These are phyloP conservation scores for Penicillium palitans DNA, from an alignment of 2,329 filamentous ascomycete species.

Conservation along the genomic window DNA sequence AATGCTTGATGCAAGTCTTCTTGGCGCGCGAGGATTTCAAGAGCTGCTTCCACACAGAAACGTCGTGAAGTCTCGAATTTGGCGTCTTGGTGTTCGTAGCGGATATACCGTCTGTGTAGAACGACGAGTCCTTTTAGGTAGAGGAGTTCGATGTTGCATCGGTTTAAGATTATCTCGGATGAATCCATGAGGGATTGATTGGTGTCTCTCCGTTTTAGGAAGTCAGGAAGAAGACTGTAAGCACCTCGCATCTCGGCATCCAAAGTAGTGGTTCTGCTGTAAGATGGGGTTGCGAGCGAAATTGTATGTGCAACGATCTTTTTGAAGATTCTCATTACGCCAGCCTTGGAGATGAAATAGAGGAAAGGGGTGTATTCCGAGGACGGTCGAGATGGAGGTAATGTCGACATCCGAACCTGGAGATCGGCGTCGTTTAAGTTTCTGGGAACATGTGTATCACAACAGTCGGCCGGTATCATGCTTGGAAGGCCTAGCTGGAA, in stretches of 20 bases:
- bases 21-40: conserved; percentile 51
- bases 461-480: conserved; percentile 58
- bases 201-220: conserved; percentile 24
- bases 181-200: conserved; percentile 46
- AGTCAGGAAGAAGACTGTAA: conserved; percentile 19
- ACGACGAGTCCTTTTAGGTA: conserved; percentile 52
- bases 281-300: conserved; percentile 14
- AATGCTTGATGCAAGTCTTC: conserved; percentile 50
- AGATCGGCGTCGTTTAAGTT: conserved; percentile 64
- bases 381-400: conserved; percentile 55
- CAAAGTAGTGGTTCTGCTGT: conserved; percentile 24
- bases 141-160: conserved; percentile 52
- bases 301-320: conserved; percentile 29
- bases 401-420: conserved; percentile 45
- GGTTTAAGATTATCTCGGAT: conserved; percentile 51
- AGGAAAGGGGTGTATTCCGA: conserved; percentile 43
- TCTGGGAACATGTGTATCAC: conserved; percentile 56
- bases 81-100: conserved; percentile 32
- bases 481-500: conserved; percentile 64
- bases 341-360: conserved; percentile 36
- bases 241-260: conserved; percentile 25
- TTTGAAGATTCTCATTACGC: conserved; percentile 32
- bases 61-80: conserved; percentile 43
- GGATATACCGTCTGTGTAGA: conserved; percentile 53
- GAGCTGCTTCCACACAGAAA: conserved; percentile 48